These are phyloP conservation scores for Chimonanthus salicifolius DNA, from an alignment of 164 flowering plant species.

Conservation along the genomic window DNA sequence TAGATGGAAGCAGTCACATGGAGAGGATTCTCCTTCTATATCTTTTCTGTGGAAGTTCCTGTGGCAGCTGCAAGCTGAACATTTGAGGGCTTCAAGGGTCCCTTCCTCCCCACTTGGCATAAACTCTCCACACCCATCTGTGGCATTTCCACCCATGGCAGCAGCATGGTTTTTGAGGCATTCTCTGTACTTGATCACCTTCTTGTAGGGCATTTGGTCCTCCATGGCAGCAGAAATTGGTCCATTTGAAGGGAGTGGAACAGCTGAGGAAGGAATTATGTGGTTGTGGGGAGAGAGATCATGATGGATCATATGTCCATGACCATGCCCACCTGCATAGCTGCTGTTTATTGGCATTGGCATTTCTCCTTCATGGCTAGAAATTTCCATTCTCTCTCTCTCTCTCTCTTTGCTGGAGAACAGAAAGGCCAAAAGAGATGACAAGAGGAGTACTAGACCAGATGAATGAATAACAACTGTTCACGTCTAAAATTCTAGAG, in stretches of 20 bases:
- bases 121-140: slow-evolving; percentile 94
- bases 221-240: slow-evolving; percentile 9
- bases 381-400: slow-evolving; percentile 32
- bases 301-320: slow-evolving; percentile 41
- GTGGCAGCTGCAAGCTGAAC: slow-evolving; percentile 89
- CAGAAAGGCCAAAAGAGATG: slow-evolving; percentile 25
- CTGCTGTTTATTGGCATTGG: slow-evolving; percentile 56
- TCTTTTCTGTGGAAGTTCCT: slow-evolving; percentile 89
- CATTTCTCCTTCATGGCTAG: slow-evolving; percentile 52
- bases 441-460: slow-evolving; percentile 3
- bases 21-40: slow-evolving; percentile 34
- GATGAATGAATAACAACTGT: slow-evolving; percentile 4
- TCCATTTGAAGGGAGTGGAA: slow-evolving; percentile 23
- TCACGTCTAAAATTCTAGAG: slow-evolving; percentile 9
- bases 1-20: slow-evolving; percentile 26
- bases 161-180: slow-evolving; percentile 95
- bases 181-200: slow-evolving; percentile 49
- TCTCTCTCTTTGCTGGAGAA: slow-evolving; percentile 7
- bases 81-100: slow-evolving; percentile 61
- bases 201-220: slow-evolving; percentile 29
- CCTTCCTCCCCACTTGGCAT: slow-evolving; percentile 81
- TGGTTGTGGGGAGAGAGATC: slow-evolving; percentile 30
- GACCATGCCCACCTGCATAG: slow-evolving; percentile 35
- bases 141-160: slow-evolving; percentile 78
- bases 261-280: slow-evolving; percentile 24